Conservation (phyloP, 2,329 filamentous ascomycete species). For the Epichloe sp. region DNA sequence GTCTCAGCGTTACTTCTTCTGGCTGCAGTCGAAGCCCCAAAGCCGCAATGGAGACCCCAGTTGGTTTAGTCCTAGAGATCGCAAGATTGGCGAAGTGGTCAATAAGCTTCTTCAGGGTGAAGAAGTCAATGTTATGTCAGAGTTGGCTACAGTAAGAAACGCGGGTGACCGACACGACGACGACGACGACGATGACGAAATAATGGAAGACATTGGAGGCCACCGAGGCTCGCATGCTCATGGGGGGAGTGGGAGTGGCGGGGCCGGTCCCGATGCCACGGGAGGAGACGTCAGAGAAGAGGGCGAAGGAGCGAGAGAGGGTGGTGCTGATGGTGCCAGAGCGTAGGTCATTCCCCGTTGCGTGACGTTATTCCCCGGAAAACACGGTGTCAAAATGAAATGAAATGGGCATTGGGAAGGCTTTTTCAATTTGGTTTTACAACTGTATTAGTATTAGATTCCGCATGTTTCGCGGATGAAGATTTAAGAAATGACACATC, state of each 20-base stretch:
- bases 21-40: slow-evolving; percentile 87
- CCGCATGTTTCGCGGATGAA: slow-evolving; percentile 14
- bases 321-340: slow-evolving; percentile 92
- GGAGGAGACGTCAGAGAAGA: slow-evolving; percentile 87
- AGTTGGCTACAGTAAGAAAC: slow-evolving; percentile 52
- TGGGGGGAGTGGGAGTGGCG: slow-evolving; percentile 53
- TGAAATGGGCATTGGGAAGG: slow-evolving; percentile 4
- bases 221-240: slow-evolving; percentile 45
- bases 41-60: slow-evolving; percentile 51
- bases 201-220: slow-evolving; percentile 51
- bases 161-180: slow-evolving; percentile 43
- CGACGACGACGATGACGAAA: slow-evolving; percentile 36
- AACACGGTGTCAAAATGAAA: slow-evolving; percentile 6
- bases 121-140: slow-evolving; percentile 64
- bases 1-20: slow-evolving; percentile 85
- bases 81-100: slow-evolving; percentile 79
- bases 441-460: slow-evolving; percentile 18
- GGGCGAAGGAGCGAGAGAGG: slow-evolving; percentile 76
- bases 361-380: slow-evolving; percentile 13
- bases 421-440: slow-evolving; percentile 8
- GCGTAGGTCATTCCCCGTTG: slow-evolving; percentile 66
- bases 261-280: slow-evolving; percentile 74
- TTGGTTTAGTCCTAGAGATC: slow-evolving; percentile 75
- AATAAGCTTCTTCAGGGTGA: slow-evolving; percentile 77
- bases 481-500: slow-evolving; percentile 9